phyloP scores from a whole-genome alignment of 2,329 filamentous ascomycete species.

The Bipolaris gigantea region DNA sequence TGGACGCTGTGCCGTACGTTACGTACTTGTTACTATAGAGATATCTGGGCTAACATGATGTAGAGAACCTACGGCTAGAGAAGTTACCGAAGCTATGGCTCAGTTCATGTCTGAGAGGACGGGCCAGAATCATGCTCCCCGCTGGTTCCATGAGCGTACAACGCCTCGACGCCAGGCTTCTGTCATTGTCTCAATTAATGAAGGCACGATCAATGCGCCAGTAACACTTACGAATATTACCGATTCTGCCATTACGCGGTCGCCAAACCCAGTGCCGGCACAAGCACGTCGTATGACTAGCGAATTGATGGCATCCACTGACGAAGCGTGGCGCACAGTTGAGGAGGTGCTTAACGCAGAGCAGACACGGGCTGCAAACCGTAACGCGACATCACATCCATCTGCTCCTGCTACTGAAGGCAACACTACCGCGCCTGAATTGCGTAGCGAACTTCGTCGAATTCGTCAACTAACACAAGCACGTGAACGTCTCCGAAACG shows the following conservation, averaged over 20 bases:
- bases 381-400: constrained; percentile 14
- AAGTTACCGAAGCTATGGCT: constrained; percentile 25
- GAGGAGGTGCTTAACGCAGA: constrained; percentile 51
- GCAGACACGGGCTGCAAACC: constrained; percentile 29
- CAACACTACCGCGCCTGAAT: constrained; percentile 33
- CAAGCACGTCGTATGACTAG: constrained; percentile 36
- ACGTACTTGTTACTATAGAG: constrained; percentile 6
- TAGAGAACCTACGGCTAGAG: constrained; percentile 23
- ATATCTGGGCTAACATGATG: constrained; percentile 4
- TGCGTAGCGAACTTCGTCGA: constrained; percentile 39
- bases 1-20: constrained; percentile 32
- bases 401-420: constrained; percentile 16
- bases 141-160: constrained; percentile 24
- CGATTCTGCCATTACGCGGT: constrained; percentile 34
- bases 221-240: constrained; percentile 31
- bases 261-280: constrained; percentile 35
- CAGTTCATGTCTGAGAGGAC: constrained; percentile 28
- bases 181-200: constrained; percentile 43
- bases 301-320: constrained; percentile 38
- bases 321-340: constrained; percentile 53
- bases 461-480: constrained; percentile 42
- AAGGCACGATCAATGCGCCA: constrained; percentile 28
- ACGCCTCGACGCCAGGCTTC: constrained; percentile 46
- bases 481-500: constrained; percentile 42
- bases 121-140: constrained; percentile 20